phyloP scores from a whole-genome alignment of 1,139 yeast species.

The Hansenula sp. region DNA sequence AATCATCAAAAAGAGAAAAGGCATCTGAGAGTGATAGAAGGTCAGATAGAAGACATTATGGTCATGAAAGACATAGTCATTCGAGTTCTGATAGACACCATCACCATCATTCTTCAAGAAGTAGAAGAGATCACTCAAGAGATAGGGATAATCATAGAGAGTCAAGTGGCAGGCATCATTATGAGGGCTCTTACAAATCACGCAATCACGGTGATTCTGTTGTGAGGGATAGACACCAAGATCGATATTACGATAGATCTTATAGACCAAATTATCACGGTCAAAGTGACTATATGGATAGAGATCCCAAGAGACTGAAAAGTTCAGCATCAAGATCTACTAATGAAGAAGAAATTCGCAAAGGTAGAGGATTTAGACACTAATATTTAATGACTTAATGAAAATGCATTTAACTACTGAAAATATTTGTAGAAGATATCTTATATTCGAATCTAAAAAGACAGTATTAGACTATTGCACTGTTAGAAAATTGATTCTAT shows the following conservation, averaged over 20 bases:
- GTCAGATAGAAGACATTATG: neutral
- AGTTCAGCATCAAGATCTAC: neutral
- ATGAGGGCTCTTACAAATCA: too few species aligned
- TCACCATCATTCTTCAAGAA: neutral
- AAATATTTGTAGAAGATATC: neutral
- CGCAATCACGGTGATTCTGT: neutral
- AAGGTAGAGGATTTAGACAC: slow-evolving; percentile 4
- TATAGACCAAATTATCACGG: neutral
- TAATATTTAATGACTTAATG: neutral
- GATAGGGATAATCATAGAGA: neutral
- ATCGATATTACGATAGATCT: neutral
- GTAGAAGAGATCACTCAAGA: neutral
- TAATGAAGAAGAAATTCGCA: neutral
- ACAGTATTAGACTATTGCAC: too few species aligned
- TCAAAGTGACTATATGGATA: neutral
- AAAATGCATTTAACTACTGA: neutral
- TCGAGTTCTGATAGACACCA: neutral
- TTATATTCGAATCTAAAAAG: too few species aligned
- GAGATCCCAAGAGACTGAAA: neutral
- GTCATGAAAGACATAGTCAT: neutral
- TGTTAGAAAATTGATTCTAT: too few species aligned
- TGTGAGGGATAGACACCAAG: neutral
- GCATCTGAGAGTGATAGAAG: too few species aligned
- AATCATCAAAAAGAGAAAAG: neutral
- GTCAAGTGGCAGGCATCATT: neutral